Percentiles rank a stretch among this genome's conserved stretches.
Conservation (phyloP, 2,329 filamentous ascomycete species). For the Raffaelea deltoideospora region DNA sequence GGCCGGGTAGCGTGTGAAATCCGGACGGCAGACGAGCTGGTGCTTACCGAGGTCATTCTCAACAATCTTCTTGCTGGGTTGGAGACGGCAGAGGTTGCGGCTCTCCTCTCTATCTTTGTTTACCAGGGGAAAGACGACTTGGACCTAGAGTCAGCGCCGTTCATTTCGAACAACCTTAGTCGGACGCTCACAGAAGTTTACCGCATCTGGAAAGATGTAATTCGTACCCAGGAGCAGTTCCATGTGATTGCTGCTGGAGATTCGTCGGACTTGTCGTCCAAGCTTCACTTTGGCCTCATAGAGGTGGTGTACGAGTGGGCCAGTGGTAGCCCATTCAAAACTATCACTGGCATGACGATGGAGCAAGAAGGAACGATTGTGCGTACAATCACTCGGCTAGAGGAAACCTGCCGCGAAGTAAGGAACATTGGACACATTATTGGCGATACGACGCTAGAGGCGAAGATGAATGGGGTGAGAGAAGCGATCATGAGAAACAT, state of each 20-base stretch:
- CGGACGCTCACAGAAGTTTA: constrained; percentile 75
- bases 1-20: constrained; percentile 98
- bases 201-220: constrained; percentile 82
- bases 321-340: constrained; percentile 93
- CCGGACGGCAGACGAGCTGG: constrained; percentile 89
- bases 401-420: constrained; percentile 93
- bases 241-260: constrained; percentile 86
- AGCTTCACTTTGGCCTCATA: constrained; percentile 81
- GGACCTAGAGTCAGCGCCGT: constrained; percentile 58
- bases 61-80: constrained; percentile 94
- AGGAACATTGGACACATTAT: constrained; percentile 95
- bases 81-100: constrained; percentile 91
- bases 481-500: constrained; percentile 97
- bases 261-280: constrained; percentile 77
- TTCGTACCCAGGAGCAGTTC: constrained; percentile 72
- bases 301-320: constrained; percentile 99
- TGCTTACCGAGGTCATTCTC: constrained; percentile 87
- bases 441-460: constrained; percentile 80
- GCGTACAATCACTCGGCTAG: constrained; percentile 78
- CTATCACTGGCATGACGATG: constrained; percentile 89
- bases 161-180: constrained; percentile 67
- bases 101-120: constrained; percentile 83
- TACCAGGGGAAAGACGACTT: constrained; percentile 69
- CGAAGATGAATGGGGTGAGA: constrained; percentile 95
- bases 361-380: constrained; percentile 97